Base-by-base conservation (phyloP, 2,329 filamentous ascomycete species). In the Ophiostoma fasciatum region DNA sequence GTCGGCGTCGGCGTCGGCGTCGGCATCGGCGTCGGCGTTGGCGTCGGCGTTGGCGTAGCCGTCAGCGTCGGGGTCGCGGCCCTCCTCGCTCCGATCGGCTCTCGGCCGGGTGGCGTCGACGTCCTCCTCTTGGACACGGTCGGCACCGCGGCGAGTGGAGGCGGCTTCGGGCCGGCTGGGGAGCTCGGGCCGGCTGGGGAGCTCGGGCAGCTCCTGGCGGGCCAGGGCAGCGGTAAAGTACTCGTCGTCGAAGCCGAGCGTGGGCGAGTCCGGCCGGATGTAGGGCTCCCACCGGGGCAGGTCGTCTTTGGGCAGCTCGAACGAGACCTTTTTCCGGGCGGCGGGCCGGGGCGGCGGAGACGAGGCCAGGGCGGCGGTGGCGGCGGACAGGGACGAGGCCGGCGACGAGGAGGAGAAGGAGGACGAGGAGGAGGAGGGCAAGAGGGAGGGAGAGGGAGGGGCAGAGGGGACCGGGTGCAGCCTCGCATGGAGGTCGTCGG, bases 261-360 rank as follows among this genome's bases (percentile, higher is more conserved):
- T 75, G 2, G 71, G 71, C 4, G 70, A 74, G 45, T 75, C 71
- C 0, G 70, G 71, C 8, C 71, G 66, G 41, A 71, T 60, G 22
- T 63, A 54, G 15, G 66, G 64, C 45, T 68, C 57, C 59, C 63
- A 26, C 52, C 47, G 45, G 17, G 46, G 33, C 25, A 25, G 19
- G 2, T 39, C 45, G 11, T 50, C 45, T 48, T 61, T 61, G 13
- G 51, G 48, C 6, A 57, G 46, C 12, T 57, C 62, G 42, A 63
- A 63, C 1, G 60, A 62, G 1, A 63, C 60, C 48, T 61, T 63
- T 48, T 64, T 63, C 40, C 51, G 53, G 11, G 48, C 44, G 10
- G 46, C 43, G 30, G 47, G 51, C 25, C n/a, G n/a, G n/a, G n/a
- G n/a, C n/a, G n/a, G n/a, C n/a, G n/a, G n/a, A n/a, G n/a, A n/a